Evolutionary conservation across 2,329 filamentous ascomycete genomes (phyloP), one percentile per base, ranked within the genome.

Genomic region (Phialocephala sp.): DNA sequence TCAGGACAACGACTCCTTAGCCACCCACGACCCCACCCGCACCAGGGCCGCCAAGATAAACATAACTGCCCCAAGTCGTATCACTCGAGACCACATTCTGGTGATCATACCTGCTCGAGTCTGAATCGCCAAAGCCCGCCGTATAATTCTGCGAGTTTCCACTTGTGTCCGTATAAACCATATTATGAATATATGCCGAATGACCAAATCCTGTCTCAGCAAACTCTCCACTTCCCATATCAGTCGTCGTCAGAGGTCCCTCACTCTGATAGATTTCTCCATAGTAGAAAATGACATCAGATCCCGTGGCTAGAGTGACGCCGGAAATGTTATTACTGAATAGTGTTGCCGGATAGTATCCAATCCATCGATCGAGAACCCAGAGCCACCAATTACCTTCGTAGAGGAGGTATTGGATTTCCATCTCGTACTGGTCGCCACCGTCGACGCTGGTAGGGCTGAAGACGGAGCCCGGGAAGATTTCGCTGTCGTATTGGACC

Each of bases 181-280:
- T 68, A 37, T 66, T 66, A 20, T 57, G 43, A 20, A 68, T 66
- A 52, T 66, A 68, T 11, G 39, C 66, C 8, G 58, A 27, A 8
- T 57, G 27, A 0, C 61, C 61, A 39, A 12, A 55, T 1, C 64
- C 66, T 11, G 35, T 56, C n/a, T 32, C 9, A 0, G 60, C 59
- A 59, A 64, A 67, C 22, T 62, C 24, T 2, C 58, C 66, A 59
- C 67, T 69, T 12, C 66, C 66, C 66, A 68, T 68, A 27, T 68
- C 67, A 12, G 67, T 66, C 1, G 65, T 69, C 5, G 67, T 67
- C 27, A 66, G 8, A 14, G 58, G 32, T 1, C 35, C 55, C 32
- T 67, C 63, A 20, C 50, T 66, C 24, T 69, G 59, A 45, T 47
- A 64, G 20, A 69, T 41, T 41, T 69, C 67, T 14, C 67, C 67